Evolutionary conservation across 352 stramenopile genomes (phyloP), one percentile per base, ranked within the genome.

Genomic region (Phytophthora fragariae): DNA sequence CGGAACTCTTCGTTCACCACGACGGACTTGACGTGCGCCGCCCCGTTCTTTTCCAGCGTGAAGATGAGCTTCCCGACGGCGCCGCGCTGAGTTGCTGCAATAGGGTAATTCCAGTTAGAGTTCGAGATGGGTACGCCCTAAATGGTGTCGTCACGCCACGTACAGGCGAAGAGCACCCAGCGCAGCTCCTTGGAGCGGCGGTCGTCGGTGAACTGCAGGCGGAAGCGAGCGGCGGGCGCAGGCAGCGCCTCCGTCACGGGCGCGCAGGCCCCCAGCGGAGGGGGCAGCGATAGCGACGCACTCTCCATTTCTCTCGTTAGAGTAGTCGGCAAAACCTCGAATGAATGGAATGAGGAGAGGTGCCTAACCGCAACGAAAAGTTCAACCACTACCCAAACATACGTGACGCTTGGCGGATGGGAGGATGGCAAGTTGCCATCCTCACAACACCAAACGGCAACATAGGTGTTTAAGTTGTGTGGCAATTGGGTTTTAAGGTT

Each of bases 41-140:
- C 77, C 5, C 67, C 49, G 57, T 82, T 77, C 21, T 82, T 81
- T 61, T 92, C 83, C 21, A 96, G 58, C 27, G 88, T 94, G 70
- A 96, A 96, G 47, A 96, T 85, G 70, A 96, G 75, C 47, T 96
- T 96, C 56, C 87, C 89, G 33, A 94, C 76, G 41, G 78, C 79
- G 35, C 89, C 89, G 62, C 89, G 89, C 41, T 81, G 76, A 29
- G 70, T 73, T 19, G 82, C 82, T 89, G 19, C 47, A 47, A 47
- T n/a, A 47, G 39, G 12, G 39, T 3, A n/a, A 9, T 47, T n/a
- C 12, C 6, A 8, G 14, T 47, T n/a, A 47, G 37, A 37, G 33
- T 19, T 37, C 35, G 31, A 57, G 39, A 66, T 54, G 19, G 7
- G 41, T 17, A 49, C 19, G 27, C 6, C 44, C 44, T 47, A 52